Base-by-base conservation (phyloP, 768 basidiomycete genomes). In the Cystofilobasidium capitatum region DNA sequence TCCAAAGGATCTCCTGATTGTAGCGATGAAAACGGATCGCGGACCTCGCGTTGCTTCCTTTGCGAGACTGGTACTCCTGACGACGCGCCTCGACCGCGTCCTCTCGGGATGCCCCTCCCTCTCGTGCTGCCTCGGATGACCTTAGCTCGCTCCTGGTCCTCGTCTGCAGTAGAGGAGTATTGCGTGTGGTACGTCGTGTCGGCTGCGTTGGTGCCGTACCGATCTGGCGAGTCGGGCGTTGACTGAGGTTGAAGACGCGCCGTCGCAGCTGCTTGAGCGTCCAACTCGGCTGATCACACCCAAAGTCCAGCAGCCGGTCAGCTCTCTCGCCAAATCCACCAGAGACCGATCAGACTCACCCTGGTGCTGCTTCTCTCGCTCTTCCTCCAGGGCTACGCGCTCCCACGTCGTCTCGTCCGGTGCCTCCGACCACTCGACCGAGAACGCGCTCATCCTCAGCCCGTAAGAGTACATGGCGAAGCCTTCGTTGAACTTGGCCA, bases 361-460 rank as follows among this genome's bases (percentile, higher is more conserved):
- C 51, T 55, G 51, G 12, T 24, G 51, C 51, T 55, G 51, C 10
- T 20, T 8, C 51, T 55, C 51, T 26, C 51, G 51, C 51, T 55
- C 51, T 31, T 55, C 51, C 51, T 55, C 51, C 29, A 55, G 29
- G 29, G 51, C 51, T 26, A 55, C 51, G 31, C 51, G 51, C 51
- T 55, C 51, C 51, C 51, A 55, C 29, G 51, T 55, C 51, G 51
- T 55, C 51, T 55, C 51, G 29, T 55, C 58, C 35, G 58, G 58
- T 36, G 86, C 90, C 81, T 92, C 87, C 0, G 84, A 85, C 91
- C 91, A 96, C 75, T 96, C 92, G 0, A 86, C 86, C n/a, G 91
- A 91, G 65, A 94, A 82, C 2, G 90, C 85, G 74, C 93, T 91
- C 90, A 97, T 94, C 74, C 89, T 87, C 84, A 93, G 86, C 29